Percentiles rank a stretch among this genome's conserved stretches.
Evolutionary conservation across 139 green algal genomes (phyloP).

Genomic region (Chlamydomonas asymmetrica): DNA sequence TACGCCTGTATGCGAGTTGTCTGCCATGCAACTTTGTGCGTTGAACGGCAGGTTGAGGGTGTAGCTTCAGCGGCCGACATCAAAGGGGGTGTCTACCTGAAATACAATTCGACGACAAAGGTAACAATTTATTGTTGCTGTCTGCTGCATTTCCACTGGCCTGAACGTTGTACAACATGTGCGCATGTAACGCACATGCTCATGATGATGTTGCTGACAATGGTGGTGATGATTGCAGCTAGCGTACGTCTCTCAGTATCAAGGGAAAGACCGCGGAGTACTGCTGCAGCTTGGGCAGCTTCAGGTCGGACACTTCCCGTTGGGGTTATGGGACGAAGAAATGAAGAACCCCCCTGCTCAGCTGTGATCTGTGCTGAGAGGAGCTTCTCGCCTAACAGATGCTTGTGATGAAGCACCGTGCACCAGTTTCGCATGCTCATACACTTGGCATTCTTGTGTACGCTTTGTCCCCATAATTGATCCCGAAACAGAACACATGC

Average conservation of each 20-base stretch:
- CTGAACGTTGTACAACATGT: too few species aligned
- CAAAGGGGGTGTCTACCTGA: slow-evolving; percentile 60
- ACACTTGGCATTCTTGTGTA: too few species aligned
- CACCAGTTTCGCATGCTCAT: too few species aligned
- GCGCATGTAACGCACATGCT: too few species aligned
- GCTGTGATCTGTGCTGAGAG: slow-evolving; percentile 11
- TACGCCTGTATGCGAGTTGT: too few species aligned
- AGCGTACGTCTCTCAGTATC: slow-evolving; percentile 53
- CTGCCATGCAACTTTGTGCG: too few species aligned
- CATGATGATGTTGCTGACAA: too few species aligned
- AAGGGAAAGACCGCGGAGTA: slow-evolving; percentile 62
- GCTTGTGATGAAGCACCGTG: too few species aligned
- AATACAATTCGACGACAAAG: slow-evolving; percentile 61
- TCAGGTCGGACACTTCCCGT: slow-evolving; percentile 72
- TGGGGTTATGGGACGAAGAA: slow-evolving; percentile 70
- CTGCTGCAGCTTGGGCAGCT: slow-evolving; percentile 64
- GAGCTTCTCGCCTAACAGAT: too few species aligned
- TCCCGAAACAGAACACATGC: too few species aligned
- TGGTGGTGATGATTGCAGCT: slow-evolving; percentile 35
- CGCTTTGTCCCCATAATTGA: too few species aligned
- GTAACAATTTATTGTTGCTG: not conserved
- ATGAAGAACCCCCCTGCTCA: slow-evolving; percentile 39
- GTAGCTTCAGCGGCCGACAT: slow-evolving; percentile 14
- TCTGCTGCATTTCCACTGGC: not conserved
- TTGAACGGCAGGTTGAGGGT: slow-evolving; percentile 17